Evolutionary conservation across 495 filamentous ascomycete species (phyloP), one percentile per base, ranked within the genome.

Genomic region (Jackrogersella minutella): DNA sequence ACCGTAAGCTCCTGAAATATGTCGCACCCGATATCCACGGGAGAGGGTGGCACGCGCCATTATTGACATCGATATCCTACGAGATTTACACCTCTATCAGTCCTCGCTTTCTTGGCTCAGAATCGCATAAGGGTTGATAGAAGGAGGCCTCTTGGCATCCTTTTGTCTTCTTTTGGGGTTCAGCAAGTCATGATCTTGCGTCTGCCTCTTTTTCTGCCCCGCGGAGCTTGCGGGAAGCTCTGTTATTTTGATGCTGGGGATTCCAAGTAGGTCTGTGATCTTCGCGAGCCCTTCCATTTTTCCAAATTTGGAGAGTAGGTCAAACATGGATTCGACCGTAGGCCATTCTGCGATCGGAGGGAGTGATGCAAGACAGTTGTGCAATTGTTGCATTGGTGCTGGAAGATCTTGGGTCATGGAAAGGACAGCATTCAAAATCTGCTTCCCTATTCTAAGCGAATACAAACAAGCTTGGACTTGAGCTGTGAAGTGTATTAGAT

Each of bases 381-480:
- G 56, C 39, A 74, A 41, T 62, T 68, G 26, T 7, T 36, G 63
- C 13, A 60, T 39, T 9, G 58, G 31, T 11, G 54, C 36, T 8
- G 69, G 57, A 30, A 70, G 28, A 28, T 64, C 40, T 41, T 30
- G 40, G 22, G n/a, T 31, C 43, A 69, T 66, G 28, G 39, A 63
- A 2, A 33, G 17, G 31, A 73, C 64, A 13, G 82, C 65, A 2
- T 72, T 61, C 7, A 87, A 51, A 1, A 88, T 70, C 60, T 92
- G 88, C 30, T 80, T 78, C 2, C 88, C 67, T 59, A 92, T 88
- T 24, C 90, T 82, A 0, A 93, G 66, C 0, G 90, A 90, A 65
- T 92, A 92, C 5, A 84, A 76, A 3, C 82, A 82, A 2, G 85
- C 85, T 26, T 91, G 85, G 0, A 86, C 72, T 61, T 91, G 86